A percentile compares a stretch with the other conserved stretches of the same genome.
Conservation (phyloP, 1,284 basidiomycete genomes). For the Ustilago crameri region DNA sequence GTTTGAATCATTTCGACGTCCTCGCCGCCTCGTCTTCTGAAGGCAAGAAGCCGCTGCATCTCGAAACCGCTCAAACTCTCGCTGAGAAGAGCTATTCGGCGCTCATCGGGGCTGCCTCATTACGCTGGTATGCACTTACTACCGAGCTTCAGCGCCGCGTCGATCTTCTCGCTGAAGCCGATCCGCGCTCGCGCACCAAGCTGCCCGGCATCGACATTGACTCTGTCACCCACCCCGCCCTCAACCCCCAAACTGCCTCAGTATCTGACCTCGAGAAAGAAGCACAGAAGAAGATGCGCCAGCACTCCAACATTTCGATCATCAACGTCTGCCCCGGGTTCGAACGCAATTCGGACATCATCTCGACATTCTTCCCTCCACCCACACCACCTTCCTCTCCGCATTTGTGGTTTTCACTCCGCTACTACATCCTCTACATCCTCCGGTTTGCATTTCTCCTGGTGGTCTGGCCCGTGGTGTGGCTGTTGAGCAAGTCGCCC, state of each 20-base stretch:
- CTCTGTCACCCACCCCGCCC: conserved; percentile 1
- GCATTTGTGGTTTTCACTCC: not conserved
- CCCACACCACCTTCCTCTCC: not conserved
- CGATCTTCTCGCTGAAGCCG: conserved; percentile 55
- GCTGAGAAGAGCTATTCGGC: conserved; percentile 25
- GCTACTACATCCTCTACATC: not conserved
- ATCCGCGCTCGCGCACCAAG: conserved; percentile 51
- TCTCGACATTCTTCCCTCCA: conserved; percentile 32
- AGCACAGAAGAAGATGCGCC: conserved; percentile 17
- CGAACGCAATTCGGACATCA: conserved; percentile 50
- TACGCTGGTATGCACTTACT: conserved; percentile 52
- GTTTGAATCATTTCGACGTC: conserved; percentile 43
- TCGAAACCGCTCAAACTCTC: conserved; percentile 3
- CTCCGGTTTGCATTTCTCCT: conserved; percentile 20
- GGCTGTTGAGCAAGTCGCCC: conserved; percentile 52
- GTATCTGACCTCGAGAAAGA: not conserved
- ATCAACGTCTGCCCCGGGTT: conserved; percentile 64
- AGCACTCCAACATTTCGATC: conserved; percentile 52
- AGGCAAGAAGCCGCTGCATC: not conserved
- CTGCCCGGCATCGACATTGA: conserved; percentile 53
- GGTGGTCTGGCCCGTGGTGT: conserved; percentile 44
- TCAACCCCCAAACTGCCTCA: not conserved
- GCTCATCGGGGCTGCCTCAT: conserved; percentile 36
- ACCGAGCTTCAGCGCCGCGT: conserved; percentile 58
- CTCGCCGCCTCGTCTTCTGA: not conserved